These are phyloP conservation scores for Solanum pennellii DNA, from an alignment of 257 asterid species.

Conservation along the genomic window DNA sequence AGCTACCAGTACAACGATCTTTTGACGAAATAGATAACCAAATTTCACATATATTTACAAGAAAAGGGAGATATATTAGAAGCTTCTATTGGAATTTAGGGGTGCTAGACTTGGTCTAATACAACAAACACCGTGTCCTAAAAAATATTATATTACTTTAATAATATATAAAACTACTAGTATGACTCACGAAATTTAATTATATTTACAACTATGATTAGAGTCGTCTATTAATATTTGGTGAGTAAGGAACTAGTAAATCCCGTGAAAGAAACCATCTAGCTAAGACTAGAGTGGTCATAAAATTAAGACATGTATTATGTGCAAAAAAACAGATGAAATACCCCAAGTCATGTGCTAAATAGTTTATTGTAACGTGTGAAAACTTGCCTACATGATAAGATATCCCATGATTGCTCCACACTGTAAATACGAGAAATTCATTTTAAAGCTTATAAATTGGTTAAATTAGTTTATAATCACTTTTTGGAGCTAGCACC, in stretches of 20 bases:
- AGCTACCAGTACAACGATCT: neutral
- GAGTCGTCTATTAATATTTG: neutral
- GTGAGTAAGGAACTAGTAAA: neutral
- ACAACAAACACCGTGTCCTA: neutral
- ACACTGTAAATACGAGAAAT: neutral
- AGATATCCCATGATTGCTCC: neutral
- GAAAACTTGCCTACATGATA: neutral
- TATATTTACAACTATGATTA: neutral
- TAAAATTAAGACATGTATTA: neutral
- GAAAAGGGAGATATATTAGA: conserved; percentile 7
- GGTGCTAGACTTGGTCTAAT: conserved; percentile 4
- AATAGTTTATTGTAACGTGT: neutral
- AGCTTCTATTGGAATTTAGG: conserved; percentile 31
- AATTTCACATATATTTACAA: neutral
- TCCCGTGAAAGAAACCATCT: neutral
- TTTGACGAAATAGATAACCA: neutral
- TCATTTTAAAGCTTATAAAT: neutral
- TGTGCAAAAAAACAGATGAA: neutral
- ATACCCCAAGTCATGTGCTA: neutral
- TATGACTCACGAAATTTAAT: neutral
- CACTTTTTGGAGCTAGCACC: neutral
- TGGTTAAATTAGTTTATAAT: no score
- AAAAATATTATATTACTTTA: neutral
- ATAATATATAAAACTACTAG: neutral
- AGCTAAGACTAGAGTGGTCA: neutral